phyloP scores from a whole-genome alignment of 2,329 filamentous ascomycete genomes.

The Ceratocystis huliohia region DNA sequence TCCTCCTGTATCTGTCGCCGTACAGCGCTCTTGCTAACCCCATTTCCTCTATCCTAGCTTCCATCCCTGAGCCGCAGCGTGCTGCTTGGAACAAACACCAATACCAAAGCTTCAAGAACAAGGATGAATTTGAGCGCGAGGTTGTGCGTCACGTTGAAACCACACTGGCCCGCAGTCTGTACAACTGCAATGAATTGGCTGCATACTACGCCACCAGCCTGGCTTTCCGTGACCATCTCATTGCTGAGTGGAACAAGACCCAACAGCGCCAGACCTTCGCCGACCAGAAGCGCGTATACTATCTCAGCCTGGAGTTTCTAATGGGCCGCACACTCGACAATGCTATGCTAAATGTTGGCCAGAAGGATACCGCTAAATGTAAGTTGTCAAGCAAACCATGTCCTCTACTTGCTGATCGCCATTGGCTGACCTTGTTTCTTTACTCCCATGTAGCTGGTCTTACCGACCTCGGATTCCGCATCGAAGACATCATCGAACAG shows the following conservation, averaged over 20 bases:
- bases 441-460: conserved; percentile 56
- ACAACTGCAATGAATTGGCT: conserved; percentile 93
- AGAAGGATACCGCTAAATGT: conserved; percentile 77
- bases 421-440: conserved; percentile 21
- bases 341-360: conserved; percentile 89
- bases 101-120: conserved; percentile 56
- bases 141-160: conserved; percentile 93
- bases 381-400: conserved; percentile 25
- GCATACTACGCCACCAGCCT: conserved; percentile 84
- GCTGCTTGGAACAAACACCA: conserved; percentile 59
- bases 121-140: conserved; percentile 77
- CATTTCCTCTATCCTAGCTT: conserved; percentile 33
- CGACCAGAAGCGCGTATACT: conserved; percentile 91
- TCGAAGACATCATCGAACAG: conserved; percentile 88
- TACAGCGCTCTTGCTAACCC: conserved; percentile 3
- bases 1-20: conserved; percentile 1
- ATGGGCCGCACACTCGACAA: conserved; percentile 97
- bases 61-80: conserved; percentile 78
- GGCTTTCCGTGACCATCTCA: conserved; percentile 82
- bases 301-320: conserved; percentile 90
- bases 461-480: conserved; percentile 79
- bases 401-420: not conserved
- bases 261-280: conserved; percentile 88
- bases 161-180: conserved; percentile 85
- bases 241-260: conserved; percentile 95